Base-by-base conservation (phyloP, 176 grass and related monocot species). In the Poa annua region DNA sequence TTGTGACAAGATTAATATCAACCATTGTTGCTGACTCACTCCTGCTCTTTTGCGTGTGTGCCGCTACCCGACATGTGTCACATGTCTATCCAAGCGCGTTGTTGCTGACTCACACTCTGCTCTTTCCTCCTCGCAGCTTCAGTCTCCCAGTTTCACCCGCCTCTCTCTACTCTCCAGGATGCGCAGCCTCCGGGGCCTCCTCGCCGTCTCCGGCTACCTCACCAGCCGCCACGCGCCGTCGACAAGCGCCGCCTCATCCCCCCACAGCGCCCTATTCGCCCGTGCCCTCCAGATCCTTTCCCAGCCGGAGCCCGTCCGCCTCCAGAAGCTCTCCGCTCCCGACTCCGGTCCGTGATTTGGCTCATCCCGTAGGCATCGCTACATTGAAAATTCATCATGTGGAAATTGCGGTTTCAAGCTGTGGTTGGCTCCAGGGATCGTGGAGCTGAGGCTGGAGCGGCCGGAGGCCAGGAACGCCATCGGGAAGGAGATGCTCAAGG, bases 401-500 rank as follows among this genome's bases (percentile, higher is more conserved):
- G 6, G 13, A 20, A 26, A n/a, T 20, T 11, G 11, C 22, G 32
- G 24, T 84, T n/a, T 45, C 6, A 6, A 57, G 21, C 13, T 53
- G 17, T 32, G n/a, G 33, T 33, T 74, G 48, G 63, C 1, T 21
- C 5, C 85, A 98, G 96, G 96, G 54, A 93, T 98, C 61, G 21
- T 98, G 61, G 93, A 95, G 77, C 68, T 98, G 77, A 92, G n/a
- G 74, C 70, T 98, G 69, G 91, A 95, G 55, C 62, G 93, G 49
- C 87, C 91, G 11, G 96, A 98, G 91, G 77, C 93, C 15, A 98
- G 89, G 81, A 98, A 98, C 82, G 91, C 96, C 57, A 90, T 95
- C 42, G 92, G 93, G 59, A 95, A 95, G 86, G 96, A 93, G 70
- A 90, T 98, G 93, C 87, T 98, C 39, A 87, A 78, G 36, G 87